Percentiles rank a stretch among this genome's conserved stretches.
Conservation (phyloP, 441 rosid species). For the Aquilaria agallochum region DNA sequence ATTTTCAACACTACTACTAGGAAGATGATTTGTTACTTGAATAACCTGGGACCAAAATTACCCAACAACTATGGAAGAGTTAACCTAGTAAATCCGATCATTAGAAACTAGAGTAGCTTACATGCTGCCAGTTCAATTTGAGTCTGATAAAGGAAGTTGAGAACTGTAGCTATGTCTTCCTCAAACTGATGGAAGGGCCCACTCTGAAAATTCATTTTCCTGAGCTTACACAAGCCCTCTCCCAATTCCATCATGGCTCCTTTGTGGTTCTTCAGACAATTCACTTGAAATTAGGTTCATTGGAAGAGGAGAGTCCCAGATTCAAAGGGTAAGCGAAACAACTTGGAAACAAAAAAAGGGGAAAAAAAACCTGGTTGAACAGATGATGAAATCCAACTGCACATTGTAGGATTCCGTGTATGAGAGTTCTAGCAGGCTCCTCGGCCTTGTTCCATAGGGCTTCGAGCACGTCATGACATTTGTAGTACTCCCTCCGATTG, state of each 20-base stretch:
- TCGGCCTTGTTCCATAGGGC: slow-evolving; percentile 64
- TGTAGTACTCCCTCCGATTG: slow-evolving; percentile 59
- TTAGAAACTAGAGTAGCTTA: slow-evolving; percentile 25
- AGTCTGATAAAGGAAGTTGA: slow-evolving; percentile 73
- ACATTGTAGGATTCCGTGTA: slow-evolving; percentile 79
- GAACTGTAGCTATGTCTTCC: slow-evolving; percentile 57
- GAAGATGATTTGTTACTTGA: not conserved
- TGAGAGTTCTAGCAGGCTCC: slow-evolving; percentile 61
- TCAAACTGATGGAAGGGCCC: slow-evolving; percentile 80
- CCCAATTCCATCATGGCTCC: slow-evolving; percentile 98
- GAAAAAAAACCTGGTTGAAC: slow-evolving; percentile 48
- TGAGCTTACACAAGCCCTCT: slow-evolving; percentile 81
- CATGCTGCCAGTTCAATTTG: slow-evolving; percentile 92
- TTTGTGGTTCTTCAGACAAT: slow-evolving; percentile 53
- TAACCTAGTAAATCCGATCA: too few relatives aligned
- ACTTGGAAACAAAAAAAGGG: not conserved
- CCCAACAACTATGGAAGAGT: too few relatives aligned
- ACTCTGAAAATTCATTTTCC: slow-evolving; percentile 62
- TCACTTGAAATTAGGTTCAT: not conserved
- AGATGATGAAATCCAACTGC: slow-evolving; percentile 89
- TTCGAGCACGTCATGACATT: slow-evolving; percentile 73
- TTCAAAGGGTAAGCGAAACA: not conserved
- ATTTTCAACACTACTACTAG: not conserved
- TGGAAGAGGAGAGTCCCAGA: too few relatives aligned
- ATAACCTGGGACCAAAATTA: too few relatives aligned